Evolutionary conservation across 2,329 filamentous ascomycete genomes (phyloP), one percentile per base, ranked within the genome.

Genomic region (Passalora sequoiae): DNA sequence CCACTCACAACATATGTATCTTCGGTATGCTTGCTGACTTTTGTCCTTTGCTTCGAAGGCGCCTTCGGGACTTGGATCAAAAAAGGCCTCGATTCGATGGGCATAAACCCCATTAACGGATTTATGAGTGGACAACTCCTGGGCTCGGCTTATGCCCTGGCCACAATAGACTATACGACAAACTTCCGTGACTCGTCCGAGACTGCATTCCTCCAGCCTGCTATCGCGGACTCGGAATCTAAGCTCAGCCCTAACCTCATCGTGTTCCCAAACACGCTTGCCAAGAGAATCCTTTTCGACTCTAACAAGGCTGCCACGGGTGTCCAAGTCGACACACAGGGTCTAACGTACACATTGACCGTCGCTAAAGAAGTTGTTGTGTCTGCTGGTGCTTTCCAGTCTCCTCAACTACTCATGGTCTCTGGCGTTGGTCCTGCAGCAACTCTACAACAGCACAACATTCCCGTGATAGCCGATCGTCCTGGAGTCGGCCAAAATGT

Each of bases 321-420:
- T n/a, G 50, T 61, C 16, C 13, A 51, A 32, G 54, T 58, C 28
- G 27, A 60, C 44, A 55, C 61, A 12, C 53, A 51, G 3, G 44
- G 33, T 17, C 38, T 51, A 20, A 43, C 30, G 17, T 59, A 48
- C 42, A 60, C 32, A 20, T 40, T 61, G 28, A 36, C 43, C 0
- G 65, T 65, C 1, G 61, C 55, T 8, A 66, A 67, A 33, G 69
- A 72, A 50, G 65, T 72, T 21, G 68, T 73, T 20, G 43, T 72
- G 1, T 68, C 68, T 0, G 68, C 66, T 1, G 69, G 68, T 12
- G 58, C 61, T 2, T 68, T 69, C 29, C 65, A 67, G 24, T 68
- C 64, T 1, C 69, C 68, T 0, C 67, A 70, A 43, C 54, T 62
- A 1, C 38, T 62, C n/a, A 59, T 59, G 58, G 48, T 63, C 1